These are phyloP conservation scores for Heliamphora exappendiculata DNA, from an alignment of 148 eudicot genomes.

Conservation along the genomic window DNA sequence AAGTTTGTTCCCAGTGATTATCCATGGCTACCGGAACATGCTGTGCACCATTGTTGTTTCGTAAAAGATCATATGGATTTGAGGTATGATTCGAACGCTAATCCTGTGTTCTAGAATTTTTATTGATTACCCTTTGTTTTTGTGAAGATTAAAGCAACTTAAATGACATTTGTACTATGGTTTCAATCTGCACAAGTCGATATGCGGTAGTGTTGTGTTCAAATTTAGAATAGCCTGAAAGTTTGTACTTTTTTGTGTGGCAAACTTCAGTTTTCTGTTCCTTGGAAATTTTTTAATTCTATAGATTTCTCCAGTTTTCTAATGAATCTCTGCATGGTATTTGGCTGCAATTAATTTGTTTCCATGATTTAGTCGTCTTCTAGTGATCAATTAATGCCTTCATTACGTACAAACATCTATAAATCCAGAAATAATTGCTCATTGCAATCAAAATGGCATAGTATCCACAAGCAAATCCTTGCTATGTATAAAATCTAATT, in stretches of 20 bases:
- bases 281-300: not conserved
- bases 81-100: constrained; percentile 36
- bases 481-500: not conserved
- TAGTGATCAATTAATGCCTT: not conserved
- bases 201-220: not conserved
- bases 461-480: not conserved
- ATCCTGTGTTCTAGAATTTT: not conserved
- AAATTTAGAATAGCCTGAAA: no score
- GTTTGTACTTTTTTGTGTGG: not conserved
- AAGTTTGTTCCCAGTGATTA: constrained; percentile 5
- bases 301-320: not conserved
- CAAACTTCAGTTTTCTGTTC: not conserved
- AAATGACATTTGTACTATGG: not conserved
- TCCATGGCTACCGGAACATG: constrained; percentile 24
- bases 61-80: constrained; percentile 31
- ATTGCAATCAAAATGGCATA: not conserved
- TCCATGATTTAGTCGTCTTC: not conserved
- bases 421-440: not conserved
- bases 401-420: not conserved
- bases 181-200: constrained; percentile 3
- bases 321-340: not conserved
- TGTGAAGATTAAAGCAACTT: not conserved
- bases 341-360: constrained; percentile 1
- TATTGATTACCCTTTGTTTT: not conserved
- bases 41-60: constrained; percentile 27